Evolutionary conservation across 1,284 basidiomycete genomes (phyloP).

Genomic region (Papiliotrema fonsecae): DNA sequence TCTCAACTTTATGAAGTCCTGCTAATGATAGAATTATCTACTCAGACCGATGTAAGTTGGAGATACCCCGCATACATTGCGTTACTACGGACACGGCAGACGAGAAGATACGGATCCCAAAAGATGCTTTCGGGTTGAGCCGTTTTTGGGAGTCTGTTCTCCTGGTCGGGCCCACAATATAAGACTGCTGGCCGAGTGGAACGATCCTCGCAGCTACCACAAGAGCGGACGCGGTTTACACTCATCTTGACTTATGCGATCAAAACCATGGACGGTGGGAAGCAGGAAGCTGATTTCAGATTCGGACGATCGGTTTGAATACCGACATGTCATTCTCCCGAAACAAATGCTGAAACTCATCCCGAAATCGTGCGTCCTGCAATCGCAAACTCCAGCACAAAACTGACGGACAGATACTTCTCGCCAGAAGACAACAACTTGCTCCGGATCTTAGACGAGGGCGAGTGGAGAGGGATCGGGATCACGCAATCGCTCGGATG

Average conservation of each 20-base stretch:
- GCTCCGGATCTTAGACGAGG: conserved; percentile 73
- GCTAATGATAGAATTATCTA: conserved; percentile 39
- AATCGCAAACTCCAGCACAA: conserved; percentile 1
- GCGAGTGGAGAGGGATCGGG: conserved; percentile 92
- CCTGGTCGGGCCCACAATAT: no score
- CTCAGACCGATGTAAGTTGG: conserved; percentile 43
- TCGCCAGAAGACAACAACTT: conserved; percentile 67
- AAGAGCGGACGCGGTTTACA: not conserved
- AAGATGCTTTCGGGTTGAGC: not conserved
- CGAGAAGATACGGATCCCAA: not conserved
- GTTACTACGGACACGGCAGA: not conserved
- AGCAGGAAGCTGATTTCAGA: conserved; percentile 33
- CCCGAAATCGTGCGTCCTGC: conserved; percentile 67
- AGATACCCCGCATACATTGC: not conserved
- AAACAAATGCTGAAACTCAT: conserved; percentile 82
- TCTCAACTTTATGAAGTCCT: not conserved
- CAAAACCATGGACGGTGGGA: not conserved
- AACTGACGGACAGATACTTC: conserved; percentile 50
- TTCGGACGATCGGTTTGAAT: conserved; percentile 55
- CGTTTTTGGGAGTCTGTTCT: no score
- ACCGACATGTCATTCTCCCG: conserved; percentile 86
- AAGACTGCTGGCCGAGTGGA: no score
- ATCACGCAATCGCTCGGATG: conserved; percentile 94
- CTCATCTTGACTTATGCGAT: not conserved
- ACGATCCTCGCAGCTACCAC: no score